phyloP scores from a whole-genome alignment of 768 basidiomycete genomes.

The Pholiota molesta region DNA sequence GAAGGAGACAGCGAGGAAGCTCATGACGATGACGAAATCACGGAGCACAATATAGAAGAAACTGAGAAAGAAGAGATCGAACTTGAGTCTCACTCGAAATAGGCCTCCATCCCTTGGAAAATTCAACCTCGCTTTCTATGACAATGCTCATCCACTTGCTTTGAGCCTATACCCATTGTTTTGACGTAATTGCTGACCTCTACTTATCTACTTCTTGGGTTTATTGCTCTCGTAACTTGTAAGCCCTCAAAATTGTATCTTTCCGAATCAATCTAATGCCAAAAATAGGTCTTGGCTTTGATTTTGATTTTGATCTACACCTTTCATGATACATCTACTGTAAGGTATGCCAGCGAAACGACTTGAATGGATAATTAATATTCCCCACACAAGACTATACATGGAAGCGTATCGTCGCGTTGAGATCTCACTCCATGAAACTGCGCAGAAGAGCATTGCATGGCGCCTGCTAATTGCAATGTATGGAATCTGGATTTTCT shows the following conservation, averaged over 20 bases:
- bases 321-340: too few relatives aligned
- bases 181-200: not conserved
- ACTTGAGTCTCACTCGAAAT: not conserved
- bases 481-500: too few relatives aligned
- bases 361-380: too few relatives aligned
- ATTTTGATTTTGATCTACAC: not conserved
- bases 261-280: not conserved
- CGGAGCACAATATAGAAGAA: slow-evolving; percentile 13
- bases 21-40: slow-evolving; percentile 18
- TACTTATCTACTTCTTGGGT: not conserved
- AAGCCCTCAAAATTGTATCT: not conserved
- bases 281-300: not conserved
- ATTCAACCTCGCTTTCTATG: too few relatives aligned
- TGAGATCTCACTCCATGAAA: too few relatives aligned
- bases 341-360: too few relatives aligned
- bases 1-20: slow-evolving; percentile 20
- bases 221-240: not conserved
- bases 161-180: not conserved
- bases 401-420: too few relatives aligned
- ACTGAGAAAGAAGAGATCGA: not conserved
- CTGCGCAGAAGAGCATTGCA: too few relatives aligned
- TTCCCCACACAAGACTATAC: too few relatives aligned
- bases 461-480: too few relatives aligned
- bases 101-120: too few relatives aligned
- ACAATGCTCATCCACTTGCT: too few relatives aligned